Evolutionary conservation across 345 rosid genomes (phyloP).

Genomic region (Brassica juncea): DNA sequence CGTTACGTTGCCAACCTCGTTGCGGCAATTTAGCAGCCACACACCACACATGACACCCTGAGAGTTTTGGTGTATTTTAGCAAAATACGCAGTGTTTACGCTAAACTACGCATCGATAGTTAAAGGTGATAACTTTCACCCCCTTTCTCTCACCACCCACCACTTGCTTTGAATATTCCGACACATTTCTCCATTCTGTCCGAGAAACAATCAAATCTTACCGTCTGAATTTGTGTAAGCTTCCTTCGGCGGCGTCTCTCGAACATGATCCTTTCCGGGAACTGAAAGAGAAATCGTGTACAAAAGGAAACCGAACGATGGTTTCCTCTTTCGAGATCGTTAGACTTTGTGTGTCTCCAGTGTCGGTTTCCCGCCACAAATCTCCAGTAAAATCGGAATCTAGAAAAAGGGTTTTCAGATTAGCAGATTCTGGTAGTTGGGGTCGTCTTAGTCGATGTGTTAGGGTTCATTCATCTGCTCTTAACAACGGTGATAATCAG

Average conservation of each 20-base stretch:
- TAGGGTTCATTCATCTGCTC: slow-evolving; percentile 52
- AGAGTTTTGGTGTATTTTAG: slow-evolving; percentile 1
- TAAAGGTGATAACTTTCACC: slow-evolving; percentile 30
- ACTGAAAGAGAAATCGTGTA: slow-evolving; percentile 12
- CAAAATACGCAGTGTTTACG: rapidly evolving
- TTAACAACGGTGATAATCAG: slow-evolving; percentile 58
- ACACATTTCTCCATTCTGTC: slow-evolving; percentile 11
- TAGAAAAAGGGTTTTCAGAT: slow-evolving; percentile 41
- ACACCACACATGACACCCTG: not conserved
- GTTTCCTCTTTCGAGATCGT: slow-evolving; percentile 42
- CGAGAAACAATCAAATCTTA: slow-evolving; percentile 14
- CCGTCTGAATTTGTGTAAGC: not conserved
- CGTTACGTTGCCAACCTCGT: slow-evolving; percentile 30
- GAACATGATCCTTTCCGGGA: slow-evolving; percentile 26
- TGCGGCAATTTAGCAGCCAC: slow-evolving; percentile 35
- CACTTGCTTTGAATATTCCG: slow-evolving; percentile 20
- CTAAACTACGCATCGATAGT: slow-evolving; percentile 12
- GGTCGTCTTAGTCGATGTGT: slow-evolving; percentile 28
- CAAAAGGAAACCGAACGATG: slow-evolving; percentile 3
- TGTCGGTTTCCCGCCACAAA: slow-evolving; percentile 51
- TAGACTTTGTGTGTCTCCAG: slow-evolving; percentile 49
- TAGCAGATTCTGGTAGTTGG: slow-evolving; percentile 32
- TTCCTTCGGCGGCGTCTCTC: not conserved
- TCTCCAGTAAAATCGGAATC: slow-evolving; percentile 41
- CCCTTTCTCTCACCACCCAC: slow-evolving; percentile 33